A percentile compares a stretch with the other conserved stretches of the same genome.
Evolutionary conservation across 352 stramenopile species (phyloP).

Genomic region (Globisporangium irregulare): DNA sequence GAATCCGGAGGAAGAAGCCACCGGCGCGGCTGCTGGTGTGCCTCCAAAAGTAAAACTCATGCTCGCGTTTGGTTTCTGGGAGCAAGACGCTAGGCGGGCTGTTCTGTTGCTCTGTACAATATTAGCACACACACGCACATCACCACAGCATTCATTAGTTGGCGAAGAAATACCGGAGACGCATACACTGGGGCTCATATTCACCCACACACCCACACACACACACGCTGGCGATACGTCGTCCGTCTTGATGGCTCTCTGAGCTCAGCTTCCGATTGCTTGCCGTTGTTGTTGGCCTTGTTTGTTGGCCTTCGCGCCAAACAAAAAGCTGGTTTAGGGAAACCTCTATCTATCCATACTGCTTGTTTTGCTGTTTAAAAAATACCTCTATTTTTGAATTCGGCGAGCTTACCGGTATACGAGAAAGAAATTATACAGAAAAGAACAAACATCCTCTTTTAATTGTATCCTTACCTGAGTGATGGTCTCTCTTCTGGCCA

Average conservation of each 20-base stretch:
- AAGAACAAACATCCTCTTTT: not conserved
- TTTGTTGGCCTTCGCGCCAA: not conserved
- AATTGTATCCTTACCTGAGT: not conserved
- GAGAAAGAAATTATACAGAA: not conserved
- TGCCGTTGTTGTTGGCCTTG: not conserved
- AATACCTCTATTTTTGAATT: not conserved
- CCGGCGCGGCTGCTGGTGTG: slow-evolving; percentile 16
- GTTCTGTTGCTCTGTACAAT: not conserved
- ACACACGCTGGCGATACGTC: not conserved
- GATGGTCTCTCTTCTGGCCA: not conserved
- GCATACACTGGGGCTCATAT: not conserved
- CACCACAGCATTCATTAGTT: not conserved
- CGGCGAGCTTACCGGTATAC: not conserved
- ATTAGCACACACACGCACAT: not conserved
- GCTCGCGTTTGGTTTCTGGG: not conserved
- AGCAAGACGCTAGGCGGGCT: not conserved
- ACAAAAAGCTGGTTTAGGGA: not conserved
- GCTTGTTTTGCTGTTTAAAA: not conserved
- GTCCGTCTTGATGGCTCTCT: not conserved
- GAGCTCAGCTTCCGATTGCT: not conserved
- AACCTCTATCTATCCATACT: not conserved
- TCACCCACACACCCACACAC: not conserved
- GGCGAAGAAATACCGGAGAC: not conserved
- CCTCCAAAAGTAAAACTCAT: slow-evolving; percentile 57
- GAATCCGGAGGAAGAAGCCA: slow-evolving; percentile 30